phyloP scores from a whole-genome alignment of 768 basidiomycete species.

The Suillus weaverae region DNA sequence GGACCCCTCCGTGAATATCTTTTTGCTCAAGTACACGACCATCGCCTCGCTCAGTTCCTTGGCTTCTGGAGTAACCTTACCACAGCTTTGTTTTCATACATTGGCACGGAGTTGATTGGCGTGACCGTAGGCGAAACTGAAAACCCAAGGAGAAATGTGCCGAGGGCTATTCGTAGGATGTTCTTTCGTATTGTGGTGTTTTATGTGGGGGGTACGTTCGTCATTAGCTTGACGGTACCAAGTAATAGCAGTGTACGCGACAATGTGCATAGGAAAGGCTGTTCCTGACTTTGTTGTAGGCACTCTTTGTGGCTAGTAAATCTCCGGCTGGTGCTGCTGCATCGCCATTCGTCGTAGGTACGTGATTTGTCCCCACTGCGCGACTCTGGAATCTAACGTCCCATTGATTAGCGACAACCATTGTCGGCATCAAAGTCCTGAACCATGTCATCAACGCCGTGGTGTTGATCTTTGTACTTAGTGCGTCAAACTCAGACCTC shows the following conservation, averaged over 20 bases:
- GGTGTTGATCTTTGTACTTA: slow-evolving; percentile 48
- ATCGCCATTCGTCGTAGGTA: slow-evolving; percentile 45
- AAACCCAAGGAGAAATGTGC: slow-evolving; percentile 45
- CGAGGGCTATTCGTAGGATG: slow-evolving; percentile 41
- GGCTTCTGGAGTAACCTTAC: slow-evolving; percentile 34
- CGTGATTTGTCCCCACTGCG: slow-evolving; percentile 26
- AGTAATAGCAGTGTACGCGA: slow-evolving; percentile 36
- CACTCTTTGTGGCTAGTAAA: slow-evolving; percentile 27
- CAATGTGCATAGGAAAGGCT: slow-evolving; percentile 13
- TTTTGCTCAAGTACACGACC: slow-evolving; percentile 33
- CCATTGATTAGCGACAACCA: slow-evolving; percentile 32
- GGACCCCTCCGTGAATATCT: slow-evolving; percentile 24
- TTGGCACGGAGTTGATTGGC: slow-evolving; percentile 42
- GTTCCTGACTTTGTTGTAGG: slow-evolving; percentile 18
- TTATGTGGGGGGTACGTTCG: slow-evolving; percentile 35
- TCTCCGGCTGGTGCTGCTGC: slow-evolving; percentile 31
- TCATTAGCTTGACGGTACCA: slow-evolving; percentile 43
- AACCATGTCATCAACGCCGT: slow-evolving; percentile 41
- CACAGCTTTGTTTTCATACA: slow-evolving; percentile 34
- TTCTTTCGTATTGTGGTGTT: slow-evolving; percentile 36
- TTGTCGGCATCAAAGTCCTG: slow-evolving; percentile 48
- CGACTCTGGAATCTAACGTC: slow-evolving; percentile 39
- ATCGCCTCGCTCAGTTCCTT: slow-evolving; percentile 35
- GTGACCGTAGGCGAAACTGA: slow-evolving; percentile 36
- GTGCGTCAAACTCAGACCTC: slow-evolving; percentile 56